These are phyloP conservation scores for Umbelopsis vinacea DNA, from an alignment of 192 early-diverging fungal genomes.

Conservation along the genomic window DNA sequence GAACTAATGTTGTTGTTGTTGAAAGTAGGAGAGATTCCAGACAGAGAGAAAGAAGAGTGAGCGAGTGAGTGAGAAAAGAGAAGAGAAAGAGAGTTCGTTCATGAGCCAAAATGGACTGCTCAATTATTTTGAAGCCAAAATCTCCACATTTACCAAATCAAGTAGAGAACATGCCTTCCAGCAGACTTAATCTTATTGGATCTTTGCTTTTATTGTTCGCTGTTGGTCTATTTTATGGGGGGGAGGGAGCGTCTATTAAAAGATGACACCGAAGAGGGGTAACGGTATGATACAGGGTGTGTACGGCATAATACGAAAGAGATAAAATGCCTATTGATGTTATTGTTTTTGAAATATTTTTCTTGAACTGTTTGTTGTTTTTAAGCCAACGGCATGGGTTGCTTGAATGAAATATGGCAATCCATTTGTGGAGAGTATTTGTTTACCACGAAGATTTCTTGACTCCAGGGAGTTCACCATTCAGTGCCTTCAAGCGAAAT, in stretches of 20 bases:
- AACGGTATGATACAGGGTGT: neutral
- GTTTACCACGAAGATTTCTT: slow-evolving; percentile 80
- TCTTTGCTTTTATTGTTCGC: neutral
- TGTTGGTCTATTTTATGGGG: neutral
- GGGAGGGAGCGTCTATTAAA: neutral
- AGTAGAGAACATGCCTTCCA: neutral
- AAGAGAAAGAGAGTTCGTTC: neutral
- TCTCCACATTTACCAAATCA: slow-evolving; percentile 12
- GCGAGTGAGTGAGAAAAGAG: too few species aligned
- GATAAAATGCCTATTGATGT: too few species aligned
- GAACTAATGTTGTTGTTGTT: too few species aligned
- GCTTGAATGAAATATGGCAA: neutral
- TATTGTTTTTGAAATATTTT: too few species aligned
- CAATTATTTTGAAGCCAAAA: neutral
- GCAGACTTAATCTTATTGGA: neutral
- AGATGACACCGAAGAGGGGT: neutral
- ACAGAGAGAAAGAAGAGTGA: neutral
- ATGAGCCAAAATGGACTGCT: neutral
- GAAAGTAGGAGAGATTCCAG: neutral
- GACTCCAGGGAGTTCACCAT: slow-evolving; percentile 81
- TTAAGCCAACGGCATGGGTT: neutral
- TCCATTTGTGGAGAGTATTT: too few species aligned
- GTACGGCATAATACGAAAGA: too few species aligned
- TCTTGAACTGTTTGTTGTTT: neutral
- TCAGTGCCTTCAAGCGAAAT: slow-evolving; percentile 79